Conservation (phyloP, 768 basidiomycete genomes). For the Tulasnella sp. region DNA sequence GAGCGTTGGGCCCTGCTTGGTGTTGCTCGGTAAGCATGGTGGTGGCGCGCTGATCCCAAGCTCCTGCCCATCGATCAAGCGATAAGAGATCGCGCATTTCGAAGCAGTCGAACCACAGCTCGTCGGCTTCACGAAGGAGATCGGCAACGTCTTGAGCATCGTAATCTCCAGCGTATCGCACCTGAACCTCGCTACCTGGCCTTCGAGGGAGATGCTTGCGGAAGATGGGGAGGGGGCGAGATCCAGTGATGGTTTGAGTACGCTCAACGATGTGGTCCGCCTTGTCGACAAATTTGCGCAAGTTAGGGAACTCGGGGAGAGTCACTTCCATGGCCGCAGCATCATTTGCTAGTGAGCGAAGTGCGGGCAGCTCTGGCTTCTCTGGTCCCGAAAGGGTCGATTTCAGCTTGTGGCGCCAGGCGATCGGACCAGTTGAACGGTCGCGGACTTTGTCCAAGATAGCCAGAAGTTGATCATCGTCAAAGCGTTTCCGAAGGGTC, state of each 20-base stretch:
- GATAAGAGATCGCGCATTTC: constrained; percentile 33
- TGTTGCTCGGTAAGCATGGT: neutral
- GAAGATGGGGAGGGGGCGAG: constrained; percentile 16
- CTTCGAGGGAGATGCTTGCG: constrained; percentile 13
- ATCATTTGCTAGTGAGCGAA: constrained; percentile 75
- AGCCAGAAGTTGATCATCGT: constrained; percentile 64
- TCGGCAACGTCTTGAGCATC: constrained; percentile 56
- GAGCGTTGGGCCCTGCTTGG: constrained; percentile 35
- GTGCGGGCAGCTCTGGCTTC: constrained; percentile 60
- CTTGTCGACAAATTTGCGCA: constrained; percentile 67
- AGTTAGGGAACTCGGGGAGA: constrained; percentile 55
- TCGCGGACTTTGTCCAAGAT: constrained; percentile 53
- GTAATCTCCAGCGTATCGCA: constrained; percentile 52
- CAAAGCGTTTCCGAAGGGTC: constrained; percentile 66
- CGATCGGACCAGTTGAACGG: constrained; percentile 57
- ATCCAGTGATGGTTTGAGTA: neutral
- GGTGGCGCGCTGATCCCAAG: constrained; percentile 20
- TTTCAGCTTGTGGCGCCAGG: constrained; percentile 64
- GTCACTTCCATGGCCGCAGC: constrained; percentile 75
- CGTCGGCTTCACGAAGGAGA: constrained; percentile 59
- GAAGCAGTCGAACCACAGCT: constrained; percentile 71
- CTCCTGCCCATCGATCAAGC: constrained; percentile 18
- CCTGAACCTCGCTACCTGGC: neutral
- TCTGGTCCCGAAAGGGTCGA: constrained; percentile 56
- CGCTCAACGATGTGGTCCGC: constrained; percentile 48